These are phyloP conservation scores for Ammopiptanthus mongolicus DNA, from an alignment of 306 rosid species.

Conservation along the genomic window DNA sequence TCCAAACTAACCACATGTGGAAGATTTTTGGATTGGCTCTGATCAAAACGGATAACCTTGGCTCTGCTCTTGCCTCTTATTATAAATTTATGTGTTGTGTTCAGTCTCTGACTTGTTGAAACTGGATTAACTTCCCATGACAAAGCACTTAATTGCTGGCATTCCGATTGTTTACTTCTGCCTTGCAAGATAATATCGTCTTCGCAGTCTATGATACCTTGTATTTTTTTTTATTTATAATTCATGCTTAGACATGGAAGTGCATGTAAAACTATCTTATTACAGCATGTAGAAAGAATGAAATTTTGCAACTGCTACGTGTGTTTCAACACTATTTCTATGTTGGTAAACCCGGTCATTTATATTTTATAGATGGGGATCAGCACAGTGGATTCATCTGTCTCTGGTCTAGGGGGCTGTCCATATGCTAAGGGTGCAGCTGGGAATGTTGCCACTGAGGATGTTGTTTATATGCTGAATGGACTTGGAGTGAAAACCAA, in stretches of 20 bases:
- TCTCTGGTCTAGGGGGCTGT: constrained; percentile 94
- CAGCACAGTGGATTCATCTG: constrained; percentile 74
- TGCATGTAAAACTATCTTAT: neutral
- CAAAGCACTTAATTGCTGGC: neutral
- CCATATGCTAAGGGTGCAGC: constrained; percentile 95
- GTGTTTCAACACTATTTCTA: neutral
- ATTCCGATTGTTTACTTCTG: neutral
- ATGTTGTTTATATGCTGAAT: constrained; percentile 83
- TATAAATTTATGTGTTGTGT: neutral
- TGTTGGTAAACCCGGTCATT: neutral
- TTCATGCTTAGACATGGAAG: neutral
- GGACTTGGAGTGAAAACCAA: constrained; percentile 77
- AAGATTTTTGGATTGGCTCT: neutral
- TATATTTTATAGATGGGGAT: constrained; percentile 56
- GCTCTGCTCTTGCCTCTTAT: neutral
- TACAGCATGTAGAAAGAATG: neutral
- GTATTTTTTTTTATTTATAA: neutral
- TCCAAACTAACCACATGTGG: neutral
- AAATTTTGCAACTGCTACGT: neutral
- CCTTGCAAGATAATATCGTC: neutral
- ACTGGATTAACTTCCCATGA: constrained; percentile 3
- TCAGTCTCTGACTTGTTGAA: neutral
- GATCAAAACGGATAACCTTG: neutral
- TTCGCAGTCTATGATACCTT: neutral
- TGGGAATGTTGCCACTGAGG: constrained; percentile 92